Base-by-base conservation (phyloP, 768 basidiomycete species). In the Tylopilus sp. region DNA sequence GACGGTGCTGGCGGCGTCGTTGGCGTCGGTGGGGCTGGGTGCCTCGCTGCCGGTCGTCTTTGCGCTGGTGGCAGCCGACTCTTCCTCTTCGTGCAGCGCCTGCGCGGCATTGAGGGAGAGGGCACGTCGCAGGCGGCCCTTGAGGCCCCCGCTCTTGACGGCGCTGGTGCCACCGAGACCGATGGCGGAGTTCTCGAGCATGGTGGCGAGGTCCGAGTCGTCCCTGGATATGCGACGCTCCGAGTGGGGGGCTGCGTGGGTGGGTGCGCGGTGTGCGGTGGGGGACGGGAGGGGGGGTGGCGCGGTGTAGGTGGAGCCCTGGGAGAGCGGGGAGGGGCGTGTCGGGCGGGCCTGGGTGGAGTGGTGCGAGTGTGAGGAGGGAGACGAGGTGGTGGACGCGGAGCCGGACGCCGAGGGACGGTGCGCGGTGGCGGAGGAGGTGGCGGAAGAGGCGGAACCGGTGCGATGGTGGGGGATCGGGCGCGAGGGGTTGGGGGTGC, bases 221-320 rank as follows among this genome's bases (percentile, higher is more conserved):
- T 88, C 86, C 54, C 81, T 79, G 21, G 88, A 89, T 80, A 87
- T 86, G 48, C 88, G 83, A 62, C 85, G 83, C 68, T 89, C 87
- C 3, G 81, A 70, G 25, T 82, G 81, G 10, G 82, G 78, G 54
- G 78, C 80, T 51, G 72, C 80, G 31, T 60, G 68, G 30, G 71
- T 70, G 59, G 24, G 69, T 17, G 49, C 68, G 59, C 50, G 64
- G 50, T 9, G 43, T 34, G 10, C 48, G 56, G 10, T 54, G 56
- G 40, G 50, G 61, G 52, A 26, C 25, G 29, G 64, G 28, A 2
- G 56, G 51, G 13, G 59, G 36, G 11, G 63, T 38, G 47, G 7
- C 17, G 53, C 61, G 0, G 56, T 44, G 10, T 63, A 68, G 3
- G 65, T 66, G 14, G 65, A 52, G 4, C 71, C 71, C 46, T 74